Evolutionary conservation across 768 basidiomycete genomes (phyloP), one percentile per base, ranked within the genome.

Genomic region (Serendipita sp.): DNA sequence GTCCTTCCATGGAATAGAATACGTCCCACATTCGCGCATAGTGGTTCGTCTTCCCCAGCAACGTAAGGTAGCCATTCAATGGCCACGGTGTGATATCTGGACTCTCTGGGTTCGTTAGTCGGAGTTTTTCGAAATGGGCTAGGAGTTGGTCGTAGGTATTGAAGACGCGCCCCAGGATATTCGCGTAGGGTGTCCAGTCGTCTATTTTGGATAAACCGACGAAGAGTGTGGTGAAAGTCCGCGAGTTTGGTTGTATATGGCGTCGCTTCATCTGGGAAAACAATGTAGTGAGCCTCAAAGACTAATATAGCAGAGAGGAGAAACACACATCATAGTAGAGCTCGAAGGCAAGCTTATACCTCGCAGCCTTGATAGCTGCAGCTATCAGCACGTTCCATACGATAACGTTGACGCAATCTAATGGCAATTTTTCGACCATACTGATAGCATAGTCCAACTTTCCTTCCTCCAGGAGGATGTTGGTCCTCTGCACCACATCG

Each of bases 361-460:
- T 79, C 65, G 78, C 73, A 16, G 73, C 80, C 44, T 81, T 78
- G 75, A 87, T 75, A 55, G 80, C 79, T 62, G 83, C 78, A 75
- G 79, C 81, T 44, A 92, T 84, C 68, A 91, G 71, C 2, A 84
- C 87, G 67, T 90, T 90, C 90, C 90, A 92, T 4, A 86, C 83
- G 10, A 79, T 76, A 1, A 81, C 76, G 67, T 89, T 91, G 69
- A 88, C 86, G 0, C 88, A 84, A 67, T 85, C 86, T 55, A 81
- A 74, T 27, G 90, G 87, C 18, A 83, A 75, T 44, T 78, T 82
- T 69, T 85, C 81, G n/a, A 92, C 77, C 73, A 83, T 80, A 29
- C 76, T 70, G 3, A 88, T 76, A 0, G 90, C 90, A 2, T 77
- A 78, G 62, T 85, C 81, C 37, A 87, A 45, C 62, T 84, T 77